Conservation (phyloP, 106 monocot species). For the Cymbidium sinense region DNA sequence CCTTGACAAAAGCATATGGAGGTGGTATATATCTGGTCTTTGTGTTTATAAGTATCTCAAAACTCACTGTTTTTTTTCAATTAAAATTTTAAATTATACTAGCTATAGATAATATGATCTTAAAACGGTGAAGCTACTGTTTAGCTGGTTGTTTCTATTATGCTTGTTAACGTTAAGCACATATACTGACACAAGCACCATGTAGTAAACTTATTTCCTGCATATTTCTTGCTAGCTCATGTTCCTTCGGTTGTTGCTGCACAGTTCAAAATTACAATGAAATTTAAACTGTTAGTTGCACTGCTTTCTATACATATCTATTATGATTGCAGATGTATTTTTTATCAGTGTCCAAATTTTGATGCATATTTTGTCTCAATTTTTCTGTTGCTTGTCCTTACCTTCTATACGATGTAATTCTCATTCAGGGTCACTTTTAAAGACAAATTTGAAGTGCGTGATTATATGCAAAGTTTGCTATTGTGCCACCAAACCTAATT, state of each 20-base stretch:
- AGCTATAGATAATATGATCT: background rate
- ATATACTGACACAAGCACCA: background rate
- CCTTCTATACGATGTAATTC: too few relatives aligned
- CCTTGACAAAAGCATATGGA: background rate
- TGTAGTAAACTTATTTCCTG: background rate
- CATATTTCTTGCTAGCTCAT: background rate
- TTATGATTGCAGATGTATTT: too few relatives aligned
- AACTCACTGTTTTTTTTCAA: background rate
- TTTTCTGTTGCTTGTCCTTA: too few relatives aligned
- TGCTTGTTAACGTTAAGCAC: background rate
- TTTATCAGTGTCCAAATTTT: too few relatives aligned
- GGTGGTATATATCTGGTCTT: background rate
- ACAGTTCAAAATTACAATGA: too few relatives aligned
- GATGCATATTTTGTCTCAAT: too few relatives aligned
- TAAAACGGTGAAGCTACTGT: background rate
- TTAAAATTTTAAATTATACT: background rate
- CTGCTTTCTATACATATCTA: too few relatives aligned
- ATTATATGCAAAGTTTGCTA: too few relatives aligned
- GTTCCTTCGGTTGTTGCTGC: background rate
- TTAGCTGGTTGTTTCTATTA: background rate
- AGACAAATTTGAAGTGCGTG: too few relatives aligned
- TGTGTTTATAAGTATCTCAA: background rate
- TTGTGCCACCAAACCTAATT: too few relatives aligned
- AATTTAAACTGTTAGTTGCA: too few relatives aligned
- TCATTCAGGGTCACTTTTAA: too few relatives aligned